Evolutionary conservation across 2,329 filamentous ascomycete species (phyloP).

Genomic region (Scleromitrula shiraiana): DNA sequence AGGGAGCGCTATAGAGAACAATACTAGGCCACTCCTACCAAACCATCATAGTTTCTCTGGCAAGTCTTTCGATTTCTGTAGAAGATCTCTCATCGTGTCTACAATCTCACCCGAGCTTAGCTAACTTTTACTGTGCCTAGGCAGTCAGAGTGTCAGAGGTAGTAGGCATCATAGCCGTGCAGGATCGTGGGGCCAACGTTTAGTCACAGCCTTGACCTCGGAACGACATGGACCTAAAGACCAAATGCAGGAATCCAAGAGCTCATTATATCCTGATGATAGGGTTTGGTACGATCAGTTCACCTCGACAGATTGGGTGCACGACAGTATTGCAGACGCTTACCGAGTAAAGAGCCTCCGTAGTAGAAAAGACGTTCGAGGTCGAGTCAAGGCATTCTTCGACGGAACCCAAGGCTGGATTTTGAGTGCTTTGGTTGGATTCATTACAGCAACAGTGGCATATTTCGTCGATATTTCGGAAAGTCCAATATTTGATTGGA

Average conservation of each 20-base stretch:
- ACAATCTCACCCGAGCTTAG: background rate
- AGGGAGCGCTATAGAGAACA: conserved; percentile 15
- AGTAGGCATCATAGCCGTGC: conserved; percentile 41
- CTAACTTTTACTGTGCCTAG: conserved; percentile 13
- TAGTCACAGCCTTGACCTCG: conserved; percentile 50
- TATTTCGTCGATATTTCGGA: conserved; percentile 88
- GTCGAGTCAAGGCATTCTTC: conserved; percentile 66
- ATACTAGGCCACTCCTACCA: conserved; percentile 18
- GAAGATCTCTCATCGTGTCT: background rate
- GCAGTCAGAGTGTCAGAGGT: conserved; percentile 25
- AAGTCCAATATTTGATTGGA: conserved; percentile 77
- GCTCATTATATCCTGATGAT: conserved; percentile 66
- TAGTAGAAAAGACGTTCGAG: conserved; percentile 73
- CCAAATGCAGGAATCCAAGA: conserved; percentile 52
- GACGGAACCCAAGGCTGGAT: conserved; percentile 94
- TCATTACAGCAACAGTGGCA: conserved; percentile 74
- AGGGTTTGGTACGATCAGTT: conserved; percentile 99
- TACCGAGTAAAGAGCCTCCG: conserved; percentile 79
- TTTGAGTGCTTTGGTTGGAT: conserved; percentile 80
- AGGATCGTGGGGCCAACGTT: conserved; percentile 51
- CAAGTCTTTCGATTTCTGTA: too few species aligned
- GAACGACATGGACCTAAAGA: conserved; percentile 40
- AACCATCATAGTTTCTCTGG: conserved; percentile 23
- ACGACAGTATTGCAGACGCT: conserved; percentile 92
- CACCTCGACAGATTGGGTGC: conserved; percentile 95